Evolutionary conservation across 139 green algal genomes (phyloP).

Genomic region (Limnomonas spitsbergensis): DNA sequence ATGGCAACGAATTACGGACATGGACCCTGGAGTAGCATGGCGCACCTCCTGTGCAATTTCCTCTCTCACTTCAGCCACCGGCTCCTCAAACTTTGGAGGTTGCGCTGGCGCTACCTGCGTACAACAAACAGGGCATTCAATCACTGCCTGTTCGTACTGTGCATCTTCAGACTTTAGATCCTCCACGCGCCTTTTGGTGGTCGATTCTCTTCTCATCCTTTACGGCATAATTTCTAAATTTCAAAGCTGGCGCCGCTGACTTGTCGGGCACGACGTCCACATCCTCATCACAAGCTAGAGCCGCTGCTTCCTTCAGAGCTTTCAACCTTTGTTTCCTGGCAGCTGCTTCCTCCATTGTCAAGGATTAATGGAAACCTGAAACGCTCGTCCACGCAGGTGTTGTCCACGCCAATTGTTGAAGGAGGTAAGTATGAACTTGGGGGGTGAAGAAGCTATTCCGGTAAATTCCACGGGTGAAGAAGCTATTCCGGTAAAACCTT

Average conservation of each 20-base stretch:
- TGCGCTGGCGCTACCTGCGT: slow-evolving; percentile 57
- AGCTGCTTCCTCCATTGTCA: slow-evolving; percentile 45
- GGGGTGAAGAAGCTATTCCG: no score
- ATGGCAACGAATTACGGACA: neutral
- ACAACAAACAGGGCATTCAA: neutral
- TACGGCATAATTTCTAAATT: slow-evolving; percentile 79
- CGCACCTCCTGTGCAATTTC: slow-evolving; percentile 52
- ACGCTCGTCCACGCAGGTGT: no score
- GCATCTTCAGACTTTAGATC: no score
- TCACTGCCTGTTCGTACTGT: no score
- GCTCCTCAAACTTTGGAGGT: slow-evolving; percentile 59
- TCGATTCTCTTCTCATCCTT: slow-evolving; percentile 68
- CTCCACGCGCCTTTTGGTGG: slow-evolving; percentile 55
- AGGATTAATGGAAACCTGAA: neutral
- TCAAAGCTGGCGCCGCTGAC: slow-evolving; percentile 34
- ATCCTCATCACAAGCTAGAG: neutral
- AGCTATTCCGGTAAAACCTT: no score
- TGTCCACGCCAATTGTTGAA: neutral
- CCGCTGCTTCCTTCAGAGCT: slow-evolving; percentile 41
- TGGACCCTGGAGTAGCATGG: neutral
- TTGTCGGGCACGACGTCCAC: slow-evolving; percentile 10
- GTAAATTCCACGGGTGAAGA: no score
- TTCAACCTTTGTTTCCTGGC: slow-evolving; percentile 47
- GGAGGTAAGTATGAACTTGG: neutral
- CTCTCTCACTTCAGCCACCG: slow-evolving; percentile 48